These are phyloP conservation scores for Abortiporus biennis DNA, from an alignment of 1,284 basidiomycete species.

Conservation along the genomic window DNA sequence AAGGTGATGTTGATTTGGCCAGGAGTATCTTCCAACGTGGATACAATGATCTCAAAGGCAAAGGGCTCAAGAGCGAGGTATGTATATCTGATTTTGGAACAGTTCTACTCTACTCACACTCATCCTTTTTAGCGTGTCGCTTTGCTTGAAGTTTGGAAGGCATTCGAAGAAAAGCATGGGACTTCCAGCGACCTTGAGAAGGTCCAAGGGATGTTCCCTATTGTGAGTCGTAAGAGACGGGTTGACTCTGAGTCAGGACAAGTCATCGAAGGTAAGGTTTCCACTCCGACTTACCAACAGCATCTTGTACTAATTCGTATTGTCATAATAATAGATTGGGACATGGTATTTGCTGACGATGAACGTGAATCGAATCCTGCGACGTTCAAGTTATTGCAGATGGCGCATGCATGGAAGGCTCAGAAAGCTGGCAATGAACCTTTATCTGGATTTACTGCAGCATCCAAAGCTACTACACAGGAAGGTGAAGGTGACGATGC, in stretches of 20 bases:
- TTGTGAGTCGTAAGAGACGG: conserved; percentile 81
- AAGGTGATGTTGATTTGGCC: conserved; percentile 65
- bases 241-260: conserved; percentile 81
- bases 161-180: conserved; percentile 80
- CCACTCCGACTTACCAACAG: conserved; percentile 27
- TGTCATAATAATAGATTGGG: conserved; percentile 64
- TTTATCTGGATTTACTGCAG: conserved; percentile 18
- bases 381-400: conserved; percentile 90
- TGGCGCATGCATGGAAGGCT: conserved; percentile 83
- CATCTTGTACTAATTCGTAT: conserved; percentile 29
- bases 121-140: conserved; percentile 62
- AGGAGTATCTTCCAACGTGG: conserved; percentile 79
- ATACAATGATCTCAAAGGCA: conserved; percentile 80
- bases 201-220: conserved; percentile 87
- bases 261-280: conserved; percentile 72
- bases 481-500: conserved; percentile 18
- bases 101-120: conserved; percentile 12
- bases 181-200: conserved; percentile 60
- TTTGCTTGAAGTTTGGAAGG: conserved; percentile 89
- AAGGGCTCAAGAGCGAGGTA: conserved; percentile 85
- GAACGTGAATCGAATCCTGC: conserved; percentile 88
- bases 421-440: conserved; percentile 18
- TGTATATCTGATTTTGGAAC: conserved; percentile 16
- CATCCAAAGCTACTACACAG: conserved; percentile 8
- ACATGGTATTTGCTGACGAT: conserved; percentile 93